Conservation (phyloP, 768 basidiomycete genomes). For the Termitomyces sp. region DNA sequence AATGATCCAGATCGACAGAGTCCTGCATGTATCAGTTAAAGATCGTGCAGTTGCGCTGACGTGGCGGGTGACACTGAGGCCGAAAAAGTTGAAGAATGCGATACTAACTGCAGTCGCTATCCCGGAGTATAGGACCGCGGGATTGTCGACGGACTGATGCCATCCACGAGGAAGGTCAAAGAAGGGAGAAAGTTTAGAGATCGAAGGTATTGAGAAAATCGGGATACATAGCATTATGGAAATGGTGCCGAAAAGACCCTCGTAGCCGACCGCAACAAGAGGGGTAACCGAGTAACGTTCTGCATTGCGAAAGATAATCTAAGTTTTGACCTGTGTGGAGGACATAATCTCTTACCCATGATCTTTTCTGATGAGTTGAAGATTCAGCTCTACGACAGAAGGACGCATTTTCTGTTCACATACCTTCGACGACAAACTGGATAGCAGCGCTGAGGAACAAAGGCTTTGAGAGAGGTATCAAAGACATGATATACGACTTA, state of each 20-base stretch:
- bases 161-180: constrained; percentile 91
- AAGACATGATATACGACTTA: constrained; percentile 30
- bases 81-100: constrained; percentile 83
- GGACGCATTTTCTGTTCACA: constrained; percentile 5
- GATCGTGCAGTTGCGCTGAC: constrained; percentile 90
- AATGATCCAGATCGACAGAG: constrained; percentile 92
- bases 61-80: constrained; percentile 82
- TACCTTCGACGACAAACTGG: constrained; percentile 86
- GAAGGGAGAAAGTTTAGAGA: constrained; percentile 60
- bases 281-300: constrained; percentile 78
- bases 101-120: constrained; percentile 74
- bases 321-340: not conserved
- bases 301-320: constrained; percentile 10
- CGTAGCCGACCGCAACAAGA: constrained; percentile 88
- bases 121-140: constrained; percentile 60
- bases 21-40: constrained; percentile 91
- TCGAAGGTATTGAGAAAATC: constrained; percentile 63
- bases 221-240: constrained; percentile 78
- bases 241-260: constrained; percentile 85
- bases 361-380: constrained; percentile 65
- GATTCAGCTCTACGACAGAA: constrained; percentile 2
- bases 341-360: constrained; percentile 41
- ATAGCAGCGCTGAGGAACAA: constrained; percentile 61
- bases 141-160: constrained; percentile 79
- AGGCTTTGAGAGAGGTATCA: not conserved